phyloP scores from a whole-genome alignment of 75 land plant genomes.

The Chamaecyparis obtusa region DNA sequence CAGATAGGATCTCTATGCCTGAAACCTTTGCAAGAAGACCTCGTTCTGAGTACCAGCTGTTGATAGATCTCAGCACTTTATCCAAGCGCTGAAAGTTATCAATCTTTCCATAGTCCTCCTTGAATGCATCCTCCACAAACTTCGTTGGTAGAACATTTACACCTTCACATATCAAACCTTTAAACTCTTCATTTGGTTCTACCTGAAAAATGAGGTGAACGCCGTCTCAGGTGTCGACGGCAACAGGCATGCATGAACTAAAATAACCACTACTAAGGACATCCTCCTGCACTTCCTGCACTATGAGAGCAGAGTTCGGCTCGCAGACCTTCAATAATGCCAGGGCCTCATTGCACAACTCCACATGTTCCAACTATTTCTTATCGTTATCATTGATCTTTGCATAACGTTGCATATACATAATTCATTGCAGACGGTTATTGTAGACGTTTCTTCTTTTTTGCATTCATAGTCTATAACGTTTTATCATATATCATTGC shows the following conservation, averaged over 20 bases:
- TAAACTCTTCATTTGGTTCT: constrained; percentile 97
- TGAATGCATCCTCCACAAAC: constrained; percentile 88
- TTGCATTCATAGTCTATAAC: too few species aligned
- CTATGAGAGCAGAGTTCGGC: constrained; percentile 84
- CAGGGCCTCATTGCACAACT: constrained; percentile 60
- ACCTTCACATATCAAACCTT: constrained; percentile 94
- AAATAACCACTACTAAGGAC: constrained; percentile 85
- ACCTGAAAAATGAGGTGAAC: constrained; percentile 94
- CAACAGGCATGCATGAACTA: constrained; percentile 87
- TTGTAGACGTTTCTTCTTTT: too few species aligned
- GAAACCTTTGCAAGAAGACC: constrained; percentile 94
- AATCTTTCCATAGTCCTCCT: constrained; percentile 92
- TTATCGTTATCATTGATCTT: too few species aligned
- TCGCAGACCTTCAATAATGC: constrained; percentile 64
- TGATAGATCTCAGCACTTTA: constrained; percentile 75
- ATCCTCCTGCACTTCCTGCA: constrained; percentile 93
- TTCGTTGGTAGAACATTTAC: constrained; percentile 97
- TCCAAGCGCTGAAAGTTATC: constrained; percentile 82
- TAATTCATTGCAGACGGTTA: too few species aligned
- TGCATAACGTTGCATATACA: too few species aligned
- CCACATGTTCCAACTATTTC: constrained; percentile 78
- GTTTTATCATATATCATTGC: too few species aligned
- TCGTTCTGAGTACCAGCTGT: constrained; percentile 93
- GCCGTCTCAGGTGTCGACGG: constrained; percentile 95
- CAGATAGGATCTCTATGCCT: constrained; percentile 90